Conservation (phyloP, 495 filamentous ascomycete genomes). For the Annulohypoxylon stygium region DNA sequence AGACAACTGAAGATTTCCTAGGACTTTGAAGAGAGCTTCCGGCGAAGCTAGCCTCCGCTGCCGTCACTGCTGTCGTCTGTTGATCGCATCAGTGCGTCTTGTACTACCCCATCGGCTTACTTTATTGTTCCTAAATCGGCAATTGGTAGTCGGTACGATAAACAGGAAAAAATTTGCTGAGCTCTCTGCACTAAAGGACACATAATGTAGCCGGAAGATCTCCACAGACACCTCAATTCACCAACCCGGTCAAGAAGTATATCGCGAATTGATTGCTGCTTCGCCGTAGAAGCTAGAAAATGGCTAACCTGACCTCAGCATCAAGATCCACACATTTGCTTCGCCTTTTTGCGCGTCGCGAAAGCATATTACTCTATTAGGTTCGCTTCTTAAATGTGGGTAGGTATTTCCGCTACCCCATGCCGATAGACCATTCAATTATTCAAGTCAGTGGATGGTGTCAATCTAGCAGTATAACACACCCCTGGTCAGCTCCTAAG, state of each 20-base stretch:
- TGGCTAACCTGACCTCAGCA: slow-evolving; percentile 30
- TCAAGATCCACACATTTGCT: slow-evolving; percentile 35
- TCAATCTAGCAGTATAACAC: slow-evolving; percentile 27
- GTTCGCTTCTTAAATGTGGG: slow-evolving; percentile 15
- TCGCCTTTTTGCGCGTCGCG: slow-evolving; percentile 26
- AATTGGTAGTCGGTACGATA: background rate
- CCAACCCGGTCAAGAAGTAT: slow-evolving; percentile 15
- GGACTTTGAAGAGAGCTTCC: slow-evolving; percentile 6
- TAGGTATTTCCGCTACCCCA: slow-evolving; percentile 38
- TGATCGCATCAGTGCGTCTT: slow-evolving; percentile 21
- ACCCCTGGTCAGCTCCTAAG: slow-evolving; percentile 31
- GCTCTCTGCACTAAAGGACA: slow-evolving; percentile 12
- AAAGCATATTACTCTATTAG: slow-evolving; percentile 34
- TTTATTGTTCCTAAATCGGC: slow-evolving; percentile 21
- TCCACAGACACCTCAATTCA: slow-evolving; percentile 25
- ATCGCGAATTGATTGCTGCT: slow-evolving; percentile 14
- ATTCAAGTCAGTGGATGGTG: slow-evolving; percentile 25
- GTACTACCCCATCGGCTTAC: slow-evolving; percentile 32
- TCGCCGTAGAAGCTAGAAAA: slow-evolving; percentile 24
- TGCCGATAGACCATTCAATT: slow-evolving; percentile 31
- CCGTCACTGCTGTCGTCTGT: background rate
- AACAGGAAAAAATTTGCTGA: slow-evolving; percentile 8
- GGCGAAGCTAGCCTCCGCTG: slow-evolving; percentile 23
- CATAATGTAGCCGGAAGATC: slow-evolving; percentile 8
- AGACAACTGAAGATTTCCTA: slow-evolving; percentile 11